phyloP scores from a whole-genome alignment of 108 stramenopile genomes.

The Schizochytrium sp. region DNA sequence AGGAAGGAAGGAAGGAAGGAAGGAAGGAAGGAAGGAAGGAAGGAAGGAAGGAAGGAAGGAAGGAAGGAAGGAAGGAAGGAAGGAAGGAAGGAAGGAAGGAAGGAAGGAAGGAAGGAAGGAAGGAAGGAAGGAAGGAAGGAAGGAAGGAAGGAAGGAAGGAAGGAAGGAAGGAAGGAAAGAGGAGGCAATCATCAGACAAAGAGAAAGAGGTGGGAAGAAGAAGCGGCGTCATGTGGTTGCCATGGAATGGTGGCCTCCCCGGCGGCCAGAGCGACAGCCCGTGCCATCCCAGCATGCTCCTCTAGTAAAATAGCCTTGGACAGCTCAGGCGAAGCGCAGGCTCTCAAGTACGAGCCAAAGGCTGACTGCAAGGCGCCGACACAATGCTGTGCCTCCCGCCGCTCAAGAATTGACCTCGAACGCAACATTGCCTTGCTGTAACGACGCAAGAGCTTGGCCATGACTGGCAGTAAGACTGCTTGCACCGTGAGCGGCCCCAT shows the following conservation, averaged over 20 bases:
- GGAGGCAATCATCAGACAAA: background rate
- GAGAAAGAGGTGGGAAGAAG: background rate
- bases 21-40: too few relatives aligned
- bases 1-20: background rate
- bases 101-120: too few relatives aligned
- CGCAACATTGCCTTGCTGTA: background rate
- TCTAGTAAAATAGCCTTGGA: constrained; percentile 3
- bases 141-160: background rate
- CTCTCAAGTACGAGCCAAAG: background rate
- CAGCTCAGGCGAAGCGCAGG: background rate
- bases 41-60: background rate
- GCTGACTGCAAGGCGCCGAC: background rate
- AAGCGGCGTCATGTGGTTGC: background rate
- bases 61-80: too few relatives aligned
- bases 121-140: background rate
- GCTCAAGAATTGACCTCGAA: background rate
- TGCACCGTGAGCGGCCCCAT: constrained; percentile 16
- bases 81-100: background rate
- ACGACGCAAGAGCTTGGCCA: background rate
- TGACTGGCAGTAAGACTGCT: background rate
- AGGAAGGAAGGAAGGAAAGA: background rate
- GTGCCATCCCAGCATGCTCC: background rate
- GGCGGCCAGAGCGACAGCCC: background rate
- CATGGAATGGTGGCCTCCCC: background rate
- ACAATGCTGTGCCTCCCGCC: background rate